These are phyloP conservation scores for Begonia peltatifolia DNA, from an alignment of 306 rosid genomes.

Conservation along the genomic window DNA sequence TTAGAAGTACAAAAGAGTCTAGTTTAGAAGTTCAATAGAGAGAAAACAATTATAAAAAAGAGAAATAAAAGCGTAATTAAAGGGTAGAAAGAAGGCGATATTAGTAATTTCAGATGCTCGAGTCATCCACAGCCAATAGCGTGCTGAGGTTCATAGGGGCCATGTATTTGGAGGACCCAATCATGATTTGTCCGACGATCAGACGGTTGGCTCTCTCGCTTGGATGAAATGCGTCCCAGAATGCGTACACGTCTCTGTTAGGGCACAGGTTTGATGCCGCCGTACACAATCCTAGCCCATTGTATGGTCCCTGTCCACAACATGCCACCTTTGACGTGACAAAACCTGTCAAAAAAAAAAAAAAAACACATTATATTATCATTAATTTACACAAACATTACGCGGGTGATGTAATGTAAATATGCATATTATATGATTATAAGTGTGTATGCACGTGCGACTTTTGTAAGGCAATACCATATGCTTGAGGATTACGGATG, in stretches of 20 bases:
- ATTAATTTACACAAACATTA: no score
- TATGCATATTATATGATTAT: no score
- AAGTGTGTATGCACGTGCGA: no score
- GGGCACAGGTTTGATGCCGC: constrained; percentile 45
- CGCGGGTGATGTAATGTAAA: no score
- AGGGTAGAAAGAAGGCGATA: no score
- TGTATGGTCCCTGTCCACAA: constrained; percentile 80
- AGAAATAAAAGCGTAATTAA: no score
- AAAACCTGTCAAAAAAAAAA: constrained; percentile 33
- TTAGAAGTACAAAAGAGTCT: no score
- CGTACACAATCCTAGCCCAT: constrained; percentile 66
- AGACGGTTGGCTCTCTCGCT: constrained; percentile 47
- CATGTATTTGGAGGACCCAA: constrained; percentile 40
- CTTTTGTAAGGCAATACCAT: constrained; percentile 16
- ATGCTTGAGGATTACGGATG: constrained; percentile 38
- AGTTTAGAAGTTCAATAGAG: no score
- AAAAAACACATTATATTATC: neutral
- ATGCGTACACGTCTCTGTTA: constrained; percentile 35
- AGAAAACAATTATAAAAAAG: no score
- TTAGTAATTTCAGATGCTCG: no score
- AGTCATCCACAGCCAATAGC: constrained; percentile 30
- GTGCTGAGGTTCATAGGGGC: constrained; percentile 66
- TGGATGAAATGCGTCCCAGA: constrained; percentile 79
- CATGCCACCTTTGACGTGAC: constrained; percentile 44
- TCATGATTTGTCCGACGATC: constrained; percentile 35